Base-by-base conservation (phyloP, 352 stramenopile species). In the Pythium oligandrum region DNA sequence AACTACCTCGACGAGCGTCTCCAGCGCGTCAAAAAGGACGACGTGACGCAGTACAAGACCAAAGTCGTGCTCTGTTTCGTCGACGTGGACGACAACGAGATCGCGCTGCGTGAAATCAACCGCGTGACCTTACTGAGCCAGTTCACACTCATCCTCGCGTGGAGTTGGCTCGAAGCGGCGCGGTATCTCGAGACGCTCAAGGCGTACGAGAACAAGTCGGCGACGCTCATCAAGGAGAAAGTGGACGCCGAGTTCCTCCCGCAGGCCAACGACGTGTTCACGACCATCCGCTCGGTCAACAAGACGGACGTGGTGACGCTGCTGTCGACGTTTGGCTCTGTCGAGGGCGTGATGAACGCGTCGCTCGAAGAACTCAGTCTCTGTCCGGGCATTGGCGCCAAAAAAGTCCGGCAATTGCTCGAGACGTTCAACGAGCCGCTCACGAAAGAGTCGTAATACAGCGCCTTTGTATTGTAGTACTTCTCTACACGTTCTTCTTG, bases 171-270 rank as follows among this genome's bases (percentile, higher is more conserved):
- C 59, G 96, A 99, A 66, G 90, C 88, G 35, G 96, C 93, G 46
- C 73, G 96, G 37, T 99, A 99, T 64, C 56, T 99, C 7, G 96
- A 99, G 78, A 98, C 96, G 26, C 90, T 98, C 51, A 98, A 98
- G 71, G 78, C 83, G 10, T 97, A 98, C 59, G 95, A 99, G 65
- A 93, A 97, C 53, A 98, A 98, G 64, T 90, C 96, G 70, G 86
- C 93, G 34, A 86, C 80, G 33, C 79, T 90, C 31, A 98, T 99
- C 57, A 95, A 98, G 71, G 94, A 98, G 63, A 88, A 94, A 60
- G 79, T 97, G 10, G 80, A 98, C 53, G 74, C 74, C 11, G 90
- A 95, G 52, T 96, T 97, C 56, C 66, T 98, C 12, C 71, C 84
- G 1, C 92, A 96, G 63, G 84, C 96, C 5, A 86, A 93, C 53